phyloP scores from a whole-genome alignment of 2,329 filamentous ascomycete species.

The Teratosphaeria destructans region DNA sequence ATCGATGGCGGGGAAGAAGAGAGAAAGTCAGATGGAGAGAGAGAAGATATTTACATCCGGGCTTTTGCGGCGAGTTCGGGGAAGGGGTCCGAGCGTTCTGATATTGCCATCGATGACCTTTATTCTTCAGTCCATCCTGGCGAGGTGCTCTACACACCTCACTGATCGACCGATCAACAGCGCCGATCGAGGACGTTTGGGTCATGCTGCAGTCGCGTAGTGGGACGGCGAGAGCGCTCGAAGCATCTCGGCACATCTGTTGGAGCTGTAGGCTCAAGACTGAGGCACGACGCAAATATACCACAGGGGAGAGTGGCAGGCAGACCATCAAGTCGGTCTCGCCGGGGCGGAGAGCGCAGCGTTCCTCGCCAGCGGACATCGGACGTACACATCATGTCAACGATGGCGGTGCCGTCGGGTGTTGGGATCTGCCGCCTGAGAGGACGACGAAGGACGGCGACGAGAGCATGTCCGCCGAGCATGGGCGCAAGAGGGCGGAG shows the following conservation, averaged over 20 bases:
- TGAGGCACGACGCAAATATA: neutral
- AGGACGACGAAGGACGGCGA: neutral
- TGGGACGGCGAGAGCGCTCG: neutral
- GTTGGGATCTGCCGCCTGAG: neutral
- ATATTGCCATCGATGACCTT: neutral
- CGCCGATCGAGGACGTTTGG: neutral
- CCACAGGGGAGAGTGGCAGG: neutral
- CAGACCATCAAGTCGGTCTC: neutral
- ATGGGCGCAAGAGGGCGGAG: neutral
- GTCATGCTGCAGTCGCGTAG: neutral
- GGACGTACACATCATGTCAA: neutral
- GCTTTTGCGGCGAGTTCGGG: neutral
- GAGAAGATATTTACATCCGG: neutral
- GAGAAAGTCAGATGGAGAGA: neutral
- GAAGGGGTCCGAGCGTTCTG: neutral
- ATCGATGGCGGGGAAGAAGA: neutral
- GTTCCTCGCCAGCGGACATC: neutral
- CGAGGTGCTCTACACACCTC: neutral
- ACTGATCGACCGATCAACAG: neutral
- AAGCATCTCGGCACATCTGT: neutral
- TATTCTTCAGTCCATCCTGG: neutral
- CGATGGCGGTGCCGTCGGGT: neutral
- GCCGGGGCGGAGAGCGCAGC: neutral
- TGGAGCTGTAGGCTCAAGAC: neutral
- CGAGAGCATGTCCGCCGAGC: neutral